Conservation (phyloP, 768 basidiomycete species). For the Xerocomellus amylosporus region DNA sequence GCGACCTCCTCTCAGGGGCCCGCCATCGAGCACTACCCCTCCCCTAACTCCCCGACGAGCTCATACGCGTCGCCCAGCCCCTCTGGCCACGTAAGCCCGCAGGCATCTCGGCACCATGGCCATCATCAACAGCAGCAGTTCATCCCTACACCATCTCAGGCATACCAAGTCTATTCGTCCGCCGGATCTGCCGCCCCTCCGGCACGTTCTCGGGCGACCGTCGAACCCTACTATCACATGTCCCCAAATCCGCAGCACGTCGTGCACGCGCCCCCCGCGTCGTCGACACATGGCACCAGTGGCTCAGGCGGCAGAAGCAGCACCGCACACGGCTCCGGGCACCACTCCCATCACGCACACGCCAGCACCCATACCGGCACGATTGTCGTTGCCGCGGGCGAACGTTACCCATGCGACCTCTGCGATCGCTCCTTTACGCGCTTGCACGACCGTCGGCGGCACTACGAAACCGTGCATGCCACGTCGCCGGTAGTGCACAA, state of each 20-base stretch:
- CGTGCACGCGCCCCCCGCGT: conserved; percentile 12
- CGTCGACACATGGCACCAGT: conserved; percentile 12
- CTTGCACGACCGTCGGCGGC: conserved; percentile 78
- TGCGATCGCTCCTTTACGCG: conserved; percentile 81
- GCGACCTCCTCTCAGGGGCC: conserved; percentile 16
- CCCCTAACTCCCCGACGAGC: conserved; percentile 17
- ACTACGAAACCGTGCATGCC: conserved; percentile 74
- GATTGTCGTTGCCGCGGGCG: conserved; percentile 35
- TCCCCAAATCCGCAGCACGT: conserved; percentile 37
- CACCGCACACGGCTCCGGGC: conserved; percentile 5
- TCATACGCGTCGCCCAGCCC: conserved; percentile 21
- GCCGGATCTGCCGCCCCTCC: conserved; percentile 26
- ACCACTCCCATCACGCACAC: conserved; percentile 8
- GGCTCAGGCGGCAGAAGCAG: conserved; percentile 15
- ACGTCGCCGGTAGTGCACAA: conserved; percentile 61
- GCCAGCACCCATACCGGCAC: conserved; percentile 12
- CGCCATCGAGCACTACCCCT: conserved; percentile 22
- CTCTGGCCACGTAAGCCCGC: conserved; percentile 15
- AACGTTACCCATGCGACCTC: conserved; percentile 68
- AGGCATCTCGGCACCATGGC: conserved; percentile 15
- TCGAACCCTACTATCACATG: conserved; percentile 42
- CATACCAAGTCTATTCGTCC: conserved; percentile 35
- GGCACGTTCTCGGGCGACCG: conserved; percentile 28
- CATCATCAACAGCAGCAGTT: conserved; percentile 34
- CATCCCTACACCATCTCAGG: conserved; percentile 50